Base-by-base conservation (phyloP, 805 yeast genomes). In the Clavispora fructus region DNA sequence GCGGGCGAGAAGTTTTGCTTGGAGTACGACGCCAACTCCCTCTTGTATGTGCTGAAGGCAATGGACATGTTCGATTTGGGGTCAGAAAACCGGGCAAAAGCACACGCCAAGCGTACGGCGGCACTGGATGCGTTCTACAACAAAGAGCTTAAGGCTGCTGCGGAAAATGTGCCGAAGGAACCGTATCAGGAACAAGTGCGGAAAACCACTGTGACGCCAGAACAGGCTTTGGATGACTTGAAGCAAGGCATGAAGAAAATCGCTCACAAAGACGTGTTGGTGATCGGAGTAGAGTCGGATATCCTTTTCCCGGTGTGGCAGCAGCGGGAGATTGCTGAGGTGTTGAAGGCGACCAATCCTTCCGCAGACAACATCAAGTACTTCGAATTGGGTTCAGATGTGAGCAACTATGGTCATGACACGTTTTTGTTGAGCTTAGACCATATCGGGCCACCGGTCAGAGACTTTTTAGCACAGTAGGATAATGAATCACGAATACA, bases 301-400 rank as follows among this genome's bases (percentile, higher is more conserved):
- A 86, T 87, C 35, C 73, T 91, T 43, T 91, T 91, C 72, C 97
- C 97, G 1, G 87, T 84, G 32, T 88, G 96, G 96, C 97, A 91
- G 68, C 97, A 91, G 65, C 67, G 82, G 46, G 97, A 91, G 61
- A 82, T 88, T 46, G 82, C 80, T 27, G 77, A 79, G 13, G 78
- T 81, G 32, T 71, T 91, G 40, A 67, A 62, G 43, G 44, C 53
- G 10, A 50, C 52, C 10, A 50, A 53, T 28, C 50, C 47, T 5
- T 65, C 60, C 33, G 71, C 71, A 38, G 51, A 53, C 37, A 52
- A 59, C 31, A 74, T 85, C 41, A 68, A 70, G 47, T 88, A 89
- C 61, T 73, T 81, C 45, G 97, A 91, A 61, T 72, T 91, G 48
- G 82, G 90, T 37, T 80, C 80, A 47, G 86, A 87, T 42, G 74